phyloP scores from a whole-genome alignment of 176 grass and related monocot genomes.

The Paspalum vaginatum region DNA sequence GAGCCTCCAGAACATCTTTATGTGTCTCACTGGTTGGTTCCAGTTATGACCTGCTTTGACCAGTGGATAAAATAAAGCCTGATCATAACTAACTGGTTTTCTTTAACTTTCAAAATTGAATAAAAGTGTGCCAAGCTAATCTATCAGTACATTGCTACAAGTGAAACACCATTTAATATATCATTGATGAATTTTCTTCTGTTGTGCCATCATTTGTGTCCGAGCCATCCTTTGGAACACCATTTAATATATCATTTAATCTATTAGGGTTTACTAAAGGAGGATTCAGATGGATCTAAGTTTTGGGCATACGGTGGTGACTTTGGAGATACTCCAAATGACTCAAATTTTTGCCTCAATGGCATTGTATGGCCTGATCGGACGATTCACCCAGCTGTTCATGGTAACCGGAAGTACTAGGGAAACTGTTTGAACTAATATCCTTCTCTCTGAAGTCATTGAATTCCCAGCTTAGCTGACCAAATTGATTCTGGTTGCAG shows the following conservation, averaged over 20 bases:
- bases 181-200: constrained; percentile 3
- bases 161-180: constrained; percentile 10
- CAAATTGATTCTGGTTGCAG: constrained; percentile 55
- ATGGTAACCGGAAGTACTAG: constrained; percentile 61
- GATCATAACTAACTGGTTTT: neutral
- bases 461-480: constrained; percentile 31
- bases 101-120: neutral
- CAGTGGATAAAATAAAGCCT: neutral
- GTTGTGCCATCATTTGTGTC: neutral
- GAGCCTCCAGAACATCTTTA: neutral
- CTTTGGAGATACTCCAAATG: constrained; percentile 92
- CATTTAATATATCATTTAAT: too few species aligned
- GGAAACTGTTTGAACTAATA: neutral
- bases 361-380: constrained; percentile 95
- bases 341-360: constrained; percentile 93
- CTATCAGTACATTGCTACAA: neutral
- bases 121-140: constrained; percentile 1
- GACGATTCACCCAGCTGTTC: constrained; percentile 81
- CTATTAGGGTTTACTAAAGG: constrained; percentile 86
- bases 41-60: constrained; percentile 4
- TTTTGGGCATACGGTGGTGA: constrained; percentile 97
- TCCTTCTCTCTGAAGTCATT: neutral
- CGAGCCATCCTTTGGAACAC: constrained; percentile 7
- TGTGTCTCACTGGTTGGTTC: neutral
- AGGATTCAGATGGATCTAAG: constrained; percentile 64